Evolutionary conservation across 768 basidiomycete species (phyloP).

Genomic region (Neoboletus brunneissimus): DNA sequence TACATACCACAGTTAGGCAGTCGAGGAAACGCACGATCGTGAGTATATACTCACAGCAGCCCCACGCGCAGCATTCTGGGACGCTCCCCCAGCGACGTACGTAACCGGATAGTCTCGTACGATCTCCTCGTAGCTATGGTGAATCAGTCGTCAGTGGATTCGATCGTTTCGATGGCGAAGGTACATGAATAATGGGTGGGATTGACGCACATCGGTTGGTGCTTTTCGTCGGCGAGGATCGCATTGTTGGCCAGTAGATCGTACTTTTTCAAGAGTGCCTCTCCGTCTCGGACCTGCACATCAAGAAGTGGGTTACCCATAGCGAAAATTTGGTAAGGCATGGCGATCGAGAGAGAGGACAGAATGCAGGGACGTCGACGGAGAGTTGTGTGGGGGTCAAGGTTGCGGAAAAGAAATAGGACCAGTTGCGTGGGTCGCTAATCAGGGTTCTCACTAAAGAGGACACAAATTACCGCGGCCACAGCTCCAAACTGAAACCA

Average conservation of each 20-base stretch:
- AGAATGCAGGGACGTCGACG: constrained; percentile 12
- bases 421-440: background rate
- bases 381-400: constrained; percentile 4
- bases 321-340: constrained; percentile 73
- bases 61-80: constrained; percentile 94
- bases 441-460: background rate
- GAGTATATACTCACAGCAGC: constrained; percentile 70
- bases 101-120: constrained; percentile 70
- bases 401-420: constrained; percentile 3
- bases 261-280: constrained; percentile 85
- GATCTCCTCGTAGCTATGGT: constrained; percentile 81
- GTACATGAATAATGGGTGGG: background rate
- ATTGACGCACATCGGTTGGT: constrained; percentile 65
- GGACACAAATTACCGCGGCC: background rate
- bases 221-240: constrained; percentile 89
- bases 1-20: background rate
- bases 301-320: constrained; percentile 97
- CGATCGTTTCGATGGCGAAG: background rate
- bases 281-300: constrained; percentile 87
- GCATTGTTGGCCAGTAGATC: constrained; percentile 92
- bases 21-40: background rate
- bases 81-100: constrained; percentile 96
- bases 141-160: background rate
- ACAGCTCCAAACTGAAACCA: background rate
- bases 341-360: constrained; percentile 30